Evolutionary conservation across 768 basidiomycete genomes (phyloP).

Genomic region (Tricholoma sp.): DNA sequence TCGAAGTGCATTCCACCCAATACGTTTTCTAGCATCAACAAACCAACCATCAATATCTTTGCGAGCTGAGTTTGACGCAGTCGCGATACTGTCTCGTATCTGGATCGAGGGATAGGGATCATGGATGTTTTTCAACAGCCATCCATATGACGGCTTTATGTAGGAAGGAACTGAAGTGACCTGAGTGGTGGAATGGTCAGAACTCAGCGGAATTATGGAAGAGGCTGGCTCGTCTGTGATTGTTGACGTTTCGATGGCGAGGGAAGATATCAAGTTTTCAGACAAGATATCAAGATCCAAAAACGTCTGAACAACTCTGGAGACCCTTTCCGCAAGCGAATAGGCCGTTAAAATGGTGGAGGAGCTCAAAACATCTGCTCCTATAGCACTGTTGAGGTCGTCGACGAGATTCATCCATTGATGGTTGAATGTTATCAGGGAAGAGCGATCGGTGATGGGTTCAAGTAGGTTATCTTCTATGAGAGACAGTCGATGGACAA

Average conservation of each 20-base stretch:
- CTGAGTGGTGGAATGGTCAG: neutral
- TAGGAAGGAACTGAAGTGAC: slow-evolving; percentile 13
- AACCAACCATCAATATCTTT: slow-evolving; percentile 47
- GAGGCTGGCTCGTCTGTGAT: neutral
- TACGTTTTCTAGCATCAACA: slow-evolving; percentile 40
- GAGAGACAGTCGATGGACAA: slow-evolving; percentile 3
- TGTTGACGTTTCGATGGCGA: slow-evolving; percentile 4
- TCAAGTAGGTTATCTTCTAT: slow-evolving; percentile 9
- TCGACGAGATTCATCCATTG: slow-evolving; percentile 8
- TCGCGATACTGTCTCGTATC: slow-evolving; percentile 24
- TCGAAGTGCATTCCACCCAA: slow-evolving; percentile 46
- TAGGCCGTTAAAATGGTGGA: slow-evolving; percentile 11
- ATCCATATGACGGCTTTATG: slow-evolving; percentile 27
- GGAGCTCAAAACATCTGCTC: slow-evolving; percentile 1
- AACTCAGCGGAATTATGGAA: neutral
- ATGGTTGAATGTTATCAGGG: slow-evolving; percentile 7
- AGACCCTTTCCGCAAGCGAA: slow-evolving; percentile 5
- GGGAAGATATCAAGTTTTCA: slow-evolving; percentile 2
- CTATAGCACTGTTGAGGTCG: slow-evolving; percentile 8
- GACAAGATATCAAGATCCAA: slow-evolving; percentile 8
- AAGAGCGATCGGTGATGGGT: neutral
- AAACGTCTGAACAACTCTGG: neutral
- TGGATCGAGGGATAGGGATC: slow-evolving; percentile 44
- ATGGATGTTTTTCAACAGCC: slow-evolving; percentile 42
- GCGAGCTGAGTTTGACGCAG: slow-evolving; percentile 11